Percentiles rank a stretch among this genome's conserved stretches.
These are phyloP conservation scores for Candida easanensis DNA, from an alignment of 805 yeast genomes.

Conservation along the genomic window DNA sequence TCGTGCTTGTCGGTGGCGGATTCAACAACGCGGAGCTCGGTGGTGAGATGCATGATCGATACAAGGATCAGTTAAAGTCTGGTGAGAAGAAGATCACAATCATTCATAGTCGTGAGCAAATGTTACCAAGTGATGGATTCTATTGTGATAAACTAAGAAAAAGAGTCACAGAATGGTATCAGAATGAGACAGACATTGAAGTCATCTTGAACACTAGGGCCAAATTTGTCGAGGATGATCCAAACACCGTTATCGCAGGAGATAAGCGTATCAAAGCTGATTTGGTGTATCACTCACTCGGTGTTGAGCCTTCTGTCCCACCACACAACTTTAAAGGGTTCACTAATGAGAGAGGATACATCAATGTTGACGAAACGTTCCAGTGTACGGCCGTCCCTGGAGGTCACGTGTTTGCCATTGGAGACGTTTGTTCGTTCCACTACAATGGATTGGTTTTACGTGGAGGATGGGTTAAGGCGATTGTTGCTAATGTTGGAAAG, in stretches of 20 bases:
- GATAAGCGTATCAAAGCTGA: conserved; percentile 20
- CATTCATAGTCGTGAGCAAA: conserved; percentile 12
- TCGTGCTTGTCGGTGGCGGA: conserved; percentile 4
- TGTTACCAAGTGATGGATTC: conserved; percentile 15
- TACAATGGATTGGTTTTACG: conserved; percentile 23
- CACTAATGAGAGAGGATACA: conserved; percentile 17
- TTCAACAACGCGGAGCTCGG: conserved; percentile 15
- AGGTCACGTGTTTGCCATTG: conserved; percentile 33
- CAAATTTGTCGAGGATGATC: conserved; percentile 1
- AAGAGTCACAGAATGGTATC: conserved; percentile 17
- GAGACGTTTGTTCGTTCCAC: conserved; percentile 29
- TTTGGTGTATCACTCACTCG: conserved; percentile 17
- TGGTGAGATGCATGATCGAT: conserved; percentile 31
- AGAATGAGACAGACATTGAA: conserved; percentile 17
- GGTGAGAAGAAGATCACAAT: conserved; percentile 20
- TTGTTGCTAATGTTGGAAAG: conserved; percentile 20
- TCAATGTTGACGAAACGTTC: conserved; percentile 24
- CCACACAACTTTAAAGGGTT: conserved; percentile 12
- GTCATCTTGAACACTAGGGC: conserved; percentile 18
- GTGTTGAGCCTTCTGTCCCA: conserved; percentile 26
- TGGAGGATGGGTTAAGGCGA: conserved; percentile 15
- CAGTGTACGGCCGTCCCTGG: conserved; percentile 17
- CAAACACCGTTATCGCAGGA: conserved; percentile 4
- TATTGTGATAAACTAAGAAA: conserved; percentile 17
- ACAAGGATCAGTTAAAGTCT: conserved; percentile 13